Evolutionary conservation across 1,284 basidiomycete species (phyloP).

Genomic region (Cryptococcus sp.): DNA sequence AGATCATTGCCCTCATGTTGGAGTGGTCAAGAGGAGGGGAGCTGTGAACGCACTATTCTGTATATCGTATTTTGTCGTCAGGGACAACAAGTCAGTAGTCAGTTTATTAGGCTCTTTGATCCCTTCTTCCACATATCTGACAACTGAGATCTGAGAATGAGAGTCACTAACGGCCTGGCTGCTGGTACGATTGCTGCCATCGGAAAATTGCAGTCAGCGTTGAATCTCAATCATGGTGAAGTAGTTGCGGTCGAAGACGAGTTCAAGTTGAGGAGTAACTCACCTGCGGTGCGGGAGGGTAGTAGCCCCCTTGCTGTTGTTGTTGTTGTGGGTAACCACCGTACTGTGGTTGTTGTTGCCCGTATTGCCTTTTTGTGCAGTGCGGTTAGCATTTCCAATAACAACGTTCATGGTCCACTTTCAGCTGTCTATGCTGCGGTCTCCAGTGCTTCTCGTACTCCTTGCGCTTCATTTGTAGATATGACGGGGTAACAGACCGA

Average conservation of each 20-base stretch:
- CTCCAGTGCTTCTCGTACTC: not conserved
- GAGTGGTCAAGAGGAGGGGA: not conserved
- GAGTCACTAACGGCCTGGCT: slow-evolving; percentile 33
- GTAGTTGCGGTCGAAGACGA: not conserved
- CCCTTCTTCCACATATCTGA: too few species aligned
- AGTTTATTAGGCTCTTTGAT: too few species aligned
- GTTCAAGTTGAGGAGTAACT: slow-evolving; percentile 11
- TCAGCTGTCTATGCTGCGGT: slow-evolving; percentile 26
- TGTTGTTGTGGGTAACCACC: slow-evolving; percentile 23
- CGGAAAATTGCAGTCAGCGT: not conserved
- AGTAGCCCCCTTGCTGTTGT: slow-evolving; percentile 30
- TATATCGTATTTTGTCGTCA: not conserved
- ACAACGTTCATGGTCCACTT: slow-evolving; percentile 23
- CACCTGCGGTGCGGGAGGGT: slow-evolving; percentile 45
- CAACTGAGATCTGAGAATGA: too few species aligned
- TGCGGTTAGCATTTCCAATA: not conserved
- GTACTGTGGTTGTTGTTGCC: slow-evolving; percentile 25
- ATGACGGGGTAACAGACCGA: not conserved
- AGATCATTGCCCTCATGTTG: not conserved
- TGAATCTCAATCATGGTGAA: not conserved
- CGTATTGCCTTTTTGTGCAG: slow-evolving; percentile 11
- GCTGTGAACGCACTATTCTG: slow-evolving; percentile 22
- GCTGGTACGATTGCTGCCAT: slow-evolving; percentile 35
- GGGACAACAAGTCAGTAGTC: too few species aligned
- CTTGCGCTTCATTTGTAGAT: not conserved